A percentile compares a stretch with the other conserved stretches of the same genome.
These are phyloP conservation scores for Lepidium sativum DNA, from an alignment of 345 rosid species.

Conservation along the genomic window DNA sequence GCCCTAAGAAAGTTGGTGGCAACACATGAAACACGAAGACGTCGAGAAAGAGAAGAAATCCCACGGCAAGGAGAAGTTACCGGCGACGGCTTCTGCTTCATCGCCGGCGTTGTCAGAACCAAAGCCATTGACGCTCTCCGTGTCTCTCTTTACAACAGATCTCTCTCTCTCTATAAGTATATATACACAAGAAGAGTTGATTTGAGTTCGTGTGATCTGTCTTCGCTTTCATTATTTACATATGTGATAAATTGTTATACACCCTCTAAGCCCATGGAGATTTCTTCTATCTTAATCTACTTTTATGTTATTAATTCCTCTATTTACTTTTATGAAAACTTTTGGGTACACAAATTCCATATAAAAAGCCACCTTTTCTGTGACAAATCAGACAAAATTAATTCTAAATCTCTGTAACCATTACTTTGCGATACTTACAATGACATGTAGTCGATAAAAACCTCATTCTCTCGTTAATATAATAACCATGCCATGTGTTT, in stretches of 20 bases:
- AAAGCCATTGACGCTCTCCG: conserved; percentile 17
- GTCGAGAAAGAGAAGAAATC: conserved; percentile 9
- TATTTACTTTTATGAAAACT: neutral
- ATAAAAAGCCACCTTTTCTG: neutral
- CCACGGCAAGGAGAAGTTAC: conserved; percentile 10
- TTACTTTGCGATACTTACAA: neutral
- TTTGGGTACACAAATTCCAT: neutral
- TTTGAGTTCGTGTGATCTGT: conserved; percentile 13
- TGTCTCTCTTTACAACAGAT: neutral
- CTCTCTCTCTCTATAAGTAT: conserved; percentile 8
- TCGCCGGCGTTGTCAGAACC: conserved; percentile 15
- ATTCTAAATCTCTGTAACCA: too few relatives aligned
- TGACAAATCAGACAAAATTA: neutral
- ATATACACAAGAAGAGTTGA: conserved; percentile 19
- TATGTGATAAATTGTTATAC: neutral
- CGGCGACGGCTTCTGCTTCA: conserved; percentile 2
- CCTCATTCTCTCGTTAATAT: neutral
- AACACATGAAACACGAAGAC: conserved; percentile 25
- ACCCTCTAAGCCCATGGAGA: neutral
- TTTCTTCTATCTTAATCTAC: neutral
- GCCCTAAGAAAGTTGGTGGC: conserved; percentile 7
- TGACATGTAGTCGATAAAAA: neutral
- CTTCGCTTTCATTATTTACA: neutral
- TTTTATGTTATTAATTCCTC: neutral
- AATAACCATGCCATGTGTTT: neutral